phyloP scores from a whole-genome alignment of 2,329 filamentous ascomycete genomes.

The Paracoccidioides lutzii region DNA sequence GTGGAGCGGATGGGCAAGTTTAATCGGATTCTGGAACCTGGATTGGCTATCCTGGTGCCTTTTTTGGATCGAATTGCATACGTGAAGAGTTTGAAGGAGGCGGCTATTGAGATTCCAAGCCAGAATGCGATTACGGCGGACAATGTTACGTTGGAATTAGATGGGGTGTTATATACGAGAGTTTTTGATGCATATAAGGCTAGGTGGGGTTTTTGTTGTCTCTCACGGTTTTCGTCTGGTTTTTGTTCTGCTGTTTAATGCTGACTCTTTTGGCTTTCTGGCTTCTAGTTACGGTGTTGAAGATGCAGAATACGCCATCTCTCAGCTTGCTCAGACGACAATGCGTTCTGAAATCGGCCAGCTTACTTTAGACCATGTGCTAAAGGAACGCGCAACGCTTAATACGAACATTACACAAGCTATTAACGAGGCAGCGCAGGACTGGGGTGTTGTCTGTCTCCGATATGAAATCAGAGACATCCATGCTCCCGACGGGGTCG shows the following conservation, averaged over 20 bases:
- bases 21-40: constrained; percentile 81
- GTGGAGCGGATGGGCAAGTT: constrained; percentile 99
- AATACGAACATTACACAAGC: constrained; percentile 98
- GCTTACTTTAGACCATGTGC: constrained; percentile 86
- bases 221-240: constrained; percentile 1
- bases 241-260: not conserved
- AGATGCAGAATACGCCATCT: constrained; percentile 97
- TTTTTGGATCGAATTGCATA: constrained; percentile 94
- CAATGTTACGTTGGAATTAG: constrained; percentile 92
- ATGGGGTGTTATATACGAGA: constrained; percentile 87
- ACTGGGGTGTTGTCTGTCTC: constrained; percentile 92
- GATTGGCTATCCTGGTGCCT: constrained; percentile 75
- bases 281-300: constrained; percentile 77
- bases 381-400: constrained; percentile 90
- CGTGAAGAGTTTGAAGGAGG: constrained; percentile 94
- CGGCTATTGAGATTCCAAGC: constrained; percentile 89
- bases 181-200: constrained; percentile 98
- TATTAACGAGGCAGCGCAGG: constrained; percentile 94
- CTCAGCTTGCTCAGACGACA: constrained; percentile 92
- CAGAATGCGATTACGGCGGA: constrained; percentile 97
- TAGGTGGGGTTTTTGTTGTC: constrained; percentile 44
- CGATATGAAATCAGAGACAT: constrained; percentile 98
- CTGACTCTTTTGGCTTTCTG: constrained; percentile 1
- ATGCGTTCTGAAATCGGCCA: constrained; percentile 99
- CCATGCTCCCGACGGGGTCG: constrained; percentile 83